phyloP scores from a whole-genome alignment of 495 filamentous ascomycete genomes.

The Aspergillus panamensis region DNA sequence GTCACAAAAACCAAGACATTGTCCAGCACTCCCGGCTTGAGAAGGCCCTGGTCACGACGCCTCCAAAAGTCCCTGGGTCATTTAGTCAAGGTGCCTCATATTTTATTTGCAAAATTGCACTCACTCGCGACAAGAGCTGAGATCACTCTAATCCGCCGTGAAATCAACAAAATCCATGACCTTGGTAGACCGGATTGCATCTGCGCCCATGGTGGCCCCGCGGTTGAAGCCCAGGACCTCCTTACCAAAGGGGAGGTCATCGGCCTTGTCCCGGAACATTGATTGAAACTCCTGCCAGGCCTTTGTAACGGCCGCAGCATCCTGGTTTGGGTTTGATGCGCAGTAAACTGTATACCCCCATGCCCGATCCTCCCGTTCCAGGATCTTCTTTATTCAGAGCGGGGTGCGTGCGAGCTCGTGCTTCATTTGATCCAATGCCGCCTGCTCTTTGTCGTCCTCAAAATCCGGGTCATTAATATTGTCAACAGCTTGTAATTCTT shows the following conservation, averaged over 20 bases:
- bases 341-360: not conserved
- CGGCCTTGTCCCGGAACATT: not conserved
- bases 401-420: not conserved
- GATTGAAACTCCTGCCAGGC: not conserved
- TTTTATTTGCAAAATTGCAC: not conserved
- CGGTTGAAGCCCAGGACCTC: not conserved
- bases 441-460: not conserved
- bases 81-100: not conserved
- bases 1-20: not conserved
- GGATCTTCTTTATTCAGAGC: not conserved
- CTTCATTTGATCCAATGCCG: not conserved
- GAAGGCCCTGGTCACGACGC: not conserved
- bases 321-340: not conserved
- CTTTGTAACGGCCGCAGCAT: not conserved
- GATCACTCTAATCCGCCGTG: not conserved
- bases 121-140: not conserved
- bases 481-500: not conserved
- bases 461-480: not conserved
- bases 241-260: not conserved
- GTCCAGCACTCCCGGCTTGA: not conserved
- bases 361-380: not conserved
- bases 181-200: not conserved
- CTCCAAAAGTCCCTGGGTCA: not conserved
- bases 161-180: not conserved
- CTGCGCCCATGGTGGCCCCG: not conserved